Base-by-base conservation (phyloP, 2,329 filamentous ascomycete genomes). In the Decorospora gaudefroyi region DNA sequence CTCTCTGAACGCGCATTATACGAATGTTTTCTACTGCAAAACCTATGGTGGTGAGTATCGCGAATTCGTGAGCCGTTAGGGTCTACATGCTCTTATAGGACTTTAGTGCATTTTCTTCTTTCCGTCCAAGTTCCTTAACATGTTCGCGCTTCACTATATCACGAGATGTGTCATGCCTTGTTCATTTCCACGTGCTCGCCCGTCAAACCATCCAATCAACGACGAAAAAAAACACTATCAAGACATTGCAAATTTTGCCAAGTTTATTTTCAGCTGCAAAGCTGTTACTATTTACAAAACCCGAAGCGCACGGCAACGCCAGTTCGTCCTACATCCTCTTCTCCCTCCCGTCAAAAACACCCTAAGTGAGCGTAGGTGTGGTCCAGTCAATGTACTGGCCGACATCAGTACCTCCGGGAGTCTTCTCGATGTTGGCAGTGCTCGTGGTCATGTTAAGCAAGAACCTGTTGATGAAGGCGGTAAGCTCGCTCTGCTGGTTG, bases 381-480 rank as follows among this genome's bases (percentile, higher is more conserved):
- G 64, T 69, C 67, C 67, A 71, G 57, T 69, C 65, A 53, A 70
- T 64, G 57, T 69, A 71, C 29, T 60, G 59, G 17, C 53, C 54
- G 28, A 56, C 52, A 49, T 71, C 62, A 3, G 60, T 61, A 23
- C 59, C 65, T 19, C 53, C 43, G 6, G 59, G 60, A 17, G 65
- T 64, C 47, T 62, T 69, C 54, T 70, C 67, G 11, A 70, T 59
- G 19, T 57, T 53, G 29, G 62, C 64, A 6, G 65, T 70, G 52
- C 55, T 66, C 2, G 53, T 53, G 25, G 23, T 49, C 38, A 57
- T 48, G 37, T 57, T 53, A 21, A 62, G 62, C 61, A 69, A 63
- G 62, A 81, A 83, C 62, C 77, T 78, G 69, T 78, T 75, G 63
- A 83, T 78, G 65, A 77, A 84, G 5, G 74, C 72, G 27, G 69